Evolutionary conservation across 164 flowering plant species (phyloP).

Genomic region (Berberis vulgaris): DNA sequence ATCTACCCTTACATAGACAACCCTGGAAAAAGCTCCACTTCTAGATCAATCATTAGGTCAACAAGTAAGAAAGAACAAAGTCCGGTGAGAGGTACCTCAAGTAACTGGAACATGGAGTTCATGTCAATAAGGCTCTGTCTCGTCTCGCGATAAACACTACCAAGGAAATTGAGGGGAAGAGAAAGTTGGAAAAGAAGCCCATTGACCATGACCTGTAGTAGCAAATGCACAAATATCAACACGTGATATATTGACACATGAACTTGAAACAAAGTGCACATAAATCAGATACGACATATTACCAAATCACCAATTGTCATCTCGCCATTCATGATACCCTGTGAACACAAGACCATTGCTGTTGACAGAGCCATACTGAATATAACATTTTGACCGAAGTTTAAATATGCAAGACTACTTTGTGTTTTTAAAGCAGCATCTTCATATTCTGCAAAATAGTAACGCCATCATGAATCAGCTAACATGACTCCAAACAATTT

Average conservation of each 20-base stretch:
- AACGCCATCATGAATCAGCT: constrained; percentile 10
- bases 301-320: constrained; percentile 99
- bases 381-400: constrained; percentile 88
- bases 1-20: background rate
- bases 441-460: constrained; percentile 58
- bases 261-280: background rate
- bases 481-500: background rate
- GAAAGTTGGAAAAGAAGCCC: constrained; percentile 95
- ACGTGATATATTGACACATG: background rate
- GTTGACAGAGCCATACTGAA: constrained; percentile 87
- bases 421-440: constrained; percentile 92
- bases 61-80: background rate
- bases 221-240: background rate
- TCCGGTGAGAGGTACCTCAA: constrained; percentile 55
- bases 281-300: constrained; percentile 8
- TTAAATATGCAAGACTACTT: constrained; percentile 81
- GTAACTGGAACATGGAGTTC: constrained; percentile 92
- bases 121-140: constrained; percentile 95
- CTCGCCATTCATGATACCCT: constrained; percentile 65
- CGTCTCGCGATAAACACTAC: constrained; percentile 96
- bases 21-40: background rate
- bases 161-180: constrained; percentile 95
- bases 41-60: background rate
- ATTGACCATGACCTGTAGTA: constrained; percentile 85
- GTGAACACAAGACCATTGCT: constrained; percentile 88